phyloP scores from a whole-genome alignment of 192 early-diverging fungal genomes.

The Coemansia sp. region DNA sequence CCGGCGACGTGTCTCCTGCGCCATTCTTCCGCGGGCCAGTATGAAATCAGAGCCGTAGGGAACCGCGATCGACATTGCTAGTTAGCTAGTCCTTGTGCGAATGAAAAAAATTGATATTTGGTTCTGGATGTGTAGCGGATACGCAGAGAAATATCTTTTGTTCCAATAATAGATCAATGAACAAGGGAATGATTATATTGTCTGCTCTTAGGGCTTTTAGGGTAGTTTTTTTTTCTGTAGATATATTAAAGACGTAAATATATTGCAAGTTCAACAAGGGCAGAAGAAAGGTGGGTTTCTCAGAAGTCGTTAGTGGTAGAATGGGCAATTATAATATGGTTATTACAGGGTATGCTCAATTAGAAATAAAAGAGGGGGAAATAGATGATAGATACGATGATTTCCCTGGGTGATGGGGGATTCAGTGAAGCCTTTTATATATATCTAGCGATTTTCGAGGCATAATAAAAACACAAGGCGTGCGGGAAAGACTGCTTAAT shows the following conservation, averaged over 20 bases:
- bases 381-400: neutral
- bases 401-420: neutral
- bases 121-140: too few relatives aligned
- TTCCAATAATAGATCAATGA: too few relatives aligned
- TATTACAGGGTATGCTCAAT: neutral
- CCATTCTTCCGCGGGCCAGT: slow-evolving; percentile 26
- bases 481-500: neutral
- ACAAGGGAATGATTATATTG: too few relatives aligned
- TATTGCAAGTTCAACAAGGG: neutral
- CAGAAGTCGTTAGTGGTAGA: neutral
- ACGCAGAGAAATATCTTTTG: too few relatives aligned
- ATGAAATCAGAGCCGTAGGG: slow-evolving; percentile 36
- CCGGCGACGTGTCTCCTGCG: slow-evolving; percentile 35
- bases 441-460: neutral
- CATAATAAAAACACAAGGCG: neutral
- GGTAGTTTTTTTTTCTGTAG: too few relatives aligned
- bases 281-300: neutral
- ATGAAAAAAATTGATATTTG: neutral
- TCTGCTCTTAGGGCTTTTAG: too few relatives aligned
- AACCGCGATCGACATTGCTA: slow-evolving; percentile 23
- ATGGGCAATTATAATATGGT: neutral
- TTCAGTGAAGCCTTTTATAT: neutral
- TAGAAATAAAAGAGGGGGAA: neutral
- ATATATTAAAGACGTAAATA: neutral
- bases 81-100: neutral